phyloP scores from a whole-genome alignment of 441 rosid species.

The Theobroma grandiflorum region DNA sequence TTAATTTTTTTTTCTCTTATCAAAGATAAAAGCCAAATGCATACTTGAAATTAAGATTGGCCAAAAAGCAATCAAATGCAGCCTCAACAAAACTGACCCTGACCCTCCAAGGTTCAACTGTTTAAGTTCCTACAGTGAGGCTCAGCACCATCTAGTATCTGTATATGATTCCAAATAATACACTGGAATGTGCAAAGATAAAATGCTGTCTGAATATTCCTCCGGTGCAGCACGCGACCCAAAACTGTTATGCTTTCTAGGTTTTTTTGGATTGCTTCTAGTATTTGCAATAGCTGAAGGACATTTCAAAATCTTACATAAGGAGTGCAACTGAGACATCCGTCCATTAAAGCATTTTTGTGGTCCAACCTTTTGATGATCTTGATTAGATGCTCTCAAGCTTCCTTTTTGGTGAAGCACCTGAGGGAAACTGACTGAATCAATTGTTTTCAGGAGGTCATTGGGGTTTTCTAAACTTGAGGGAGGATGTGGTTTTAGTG shows the following conservation, averaged over 20 bases:
- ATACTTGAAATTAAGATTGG: not conserved
- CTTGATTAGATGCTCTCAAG: constrained; percentile 50
- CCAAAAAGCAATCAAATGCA: constrained; percentile 8
- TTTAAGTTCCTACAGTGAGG: constrained; percentile 15
- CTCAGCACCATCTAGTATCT: not conserved
- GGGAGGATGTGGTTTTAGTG: constrained; percentile 33
- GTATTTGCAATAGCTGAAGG: constrained; percentile 34
- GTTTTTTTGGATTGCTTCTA: constrained; percentile 29
- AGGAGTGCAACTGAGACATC: constrained; percentile 54
- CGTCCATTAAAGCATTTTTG: constrained; percentile 37
- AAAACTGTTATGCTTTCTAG: constrained; percentile 30
- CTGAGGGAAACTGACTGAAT: constrained; percentile 54
- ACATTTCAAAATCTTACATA: constrained; percentile 46
- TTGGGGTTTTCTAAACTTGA: constrained; percentile 30
- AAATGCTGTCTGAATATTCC: constrained; percentile 50
- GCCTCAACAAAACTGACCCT: constrained; percentile 9
- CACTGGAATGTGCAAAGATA: constrained; percentile 61
- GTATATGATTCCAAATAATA: constrained; percentile 29
- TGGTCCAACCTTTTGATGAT: constrained; percentile 31
- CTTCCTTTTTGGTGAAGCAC: constrained; percentile 31
- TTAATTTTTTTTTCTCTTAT: not conserved
- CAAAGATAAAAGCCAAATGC: not conserved
- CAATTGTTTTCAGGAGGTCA: constrained; percentile 24
- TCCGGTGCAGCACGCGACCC: constrained; percentile 57
- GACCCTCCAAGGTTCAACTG: not conserved